Conservation (phyloP, 805 yeast species). For the Kazachstania taianensis region DNA sequence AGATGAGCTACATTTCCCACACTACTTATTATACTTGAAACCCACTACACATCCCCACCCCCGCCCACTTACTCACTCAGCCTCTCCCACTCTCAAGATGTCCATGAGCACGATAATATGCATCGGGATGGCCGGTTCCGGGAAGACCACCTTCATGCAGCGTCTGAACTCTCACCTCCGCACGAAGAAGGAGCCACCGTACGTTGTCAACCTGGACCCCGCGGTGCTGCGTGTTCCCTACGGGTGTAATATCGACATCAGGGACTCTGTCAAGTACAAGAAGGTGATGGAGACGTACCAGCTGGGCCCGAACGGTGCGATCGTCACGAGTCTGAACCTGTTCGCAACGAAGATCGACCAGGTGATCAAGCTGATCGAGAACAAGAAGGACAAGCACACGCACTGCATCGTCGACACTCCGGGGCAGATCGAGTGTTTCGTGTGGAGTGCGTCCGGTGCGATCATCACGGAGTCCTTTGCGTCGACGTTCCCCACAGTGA, state of each 20-base stretch:
- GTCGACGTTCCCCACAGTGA: conserved; percentile 86
- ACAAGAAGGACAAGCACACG: conserved; percentile 44
- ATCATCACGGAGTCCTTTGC: conserved; percentile 96
- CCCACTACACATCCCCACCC: no score
- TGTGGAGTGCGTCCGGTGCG: conserved; percentile 97
- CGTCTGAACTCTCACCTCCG: conserved; percentile 84
- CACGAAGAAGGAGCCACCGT: conserved; percentile 59
- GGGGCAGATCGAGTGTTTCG: conserved; percentile 96
- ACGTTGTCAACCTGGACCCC: conserved; percentile 90
- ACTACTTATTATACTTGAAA: no score
- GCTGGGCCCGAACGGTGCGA: conserved; percentile 97
- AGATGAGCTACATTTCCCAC: no score
- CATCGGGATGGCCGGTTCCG: conserved; percentile 69
- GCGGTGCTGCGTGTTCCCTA: conserved; percentile 92
- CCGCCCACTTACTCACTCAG: no score
- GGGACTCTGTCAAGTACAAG: conserved; percentile 91
- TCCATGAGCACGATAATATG: conserved; percentile 37
- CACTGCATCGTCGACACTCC: conserved; percentile 93
- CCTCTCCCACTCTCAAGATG: no score
- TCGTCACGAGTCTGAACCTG: conserved; percentile 85
- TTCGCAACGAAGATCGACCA: conserved; percentile 95
- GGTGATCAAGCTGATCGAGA: conserved; percentile 76
- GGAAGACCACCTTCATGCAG: conserved; percentile 97
- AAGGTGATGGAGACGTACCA: conserved; percentile 95
- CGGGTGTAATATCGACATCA: conserved; percentile 87